A percentile compares a stretch with the other conserved stretches of the same genome.
Conservation (phyloP, 768 basidiomycete genomes). For the Hygrophoropsis aurantiaca region DNA sequence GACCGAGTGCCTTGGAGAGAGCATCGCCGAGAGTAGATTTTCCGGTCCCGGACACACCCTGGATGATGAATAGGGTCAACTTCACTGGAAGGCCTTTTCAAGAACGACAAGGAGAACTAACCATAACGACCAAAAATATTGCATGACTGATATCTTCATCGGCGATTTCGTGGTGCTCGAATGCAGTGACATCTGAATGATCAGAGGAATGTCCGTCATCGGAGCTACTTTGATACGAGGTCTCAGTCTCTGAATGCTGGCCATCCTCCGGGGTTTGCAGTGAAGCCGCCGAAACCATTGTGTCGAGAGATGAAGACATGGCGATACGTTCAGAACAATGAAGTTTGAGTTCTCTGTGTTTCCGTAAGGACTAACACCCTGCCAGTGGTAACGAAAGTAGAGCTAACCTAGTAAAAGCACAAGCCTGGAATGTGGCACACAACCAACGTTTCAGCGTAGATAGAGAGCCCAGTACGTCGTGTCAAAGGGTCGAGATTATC, state of each 20-base stretch:
- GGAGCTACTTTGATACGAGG: not conserved
- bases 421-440: too few relatives aligned
- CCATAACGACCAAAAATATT: slow-evolving; percentile 52
- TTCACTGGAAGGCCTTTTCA: slow-evolving; percentile 26
- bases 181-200: not conserved
- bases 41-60: slow-evolving; percentile 77
- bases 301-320: too few relatives aligned
- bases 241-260: not conserved
- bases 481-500: too few relatives aligned
- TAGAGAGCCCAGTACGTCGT: too few relatives aligned
- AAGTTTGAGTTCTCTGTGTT: too few relatives aligned
- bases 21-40: slow-evolving; percentile 69
- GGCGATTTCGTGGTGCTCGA: not conserved
- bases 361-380: too few relatives aligned
- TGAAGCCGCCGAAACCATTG: too few relatives aligned
- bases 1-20: slow-evolving; percentile 55
- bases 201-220: not conserved
- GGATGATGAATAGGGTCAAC: slow-evolving; percentile 1
- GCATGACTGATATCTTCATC: slow-evolving; percentile 3
- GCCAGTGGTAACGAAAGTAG: too few relatives aligned
- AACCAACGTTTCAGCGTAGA: too few relatives aligned
- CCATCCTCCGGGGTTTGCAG: too few relatives aligned
- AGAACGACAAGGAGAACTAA: slow-evolving; percentile 23
- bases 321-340: too few relatives aligned
- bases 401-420: too few relatives aligned